Evolutionary conservation across 2,329 filamentous ascomycete species (phyloP), one percentile per base, ranked within the genome.

Genomic region (Biscogniauxia sp.): DNA sequence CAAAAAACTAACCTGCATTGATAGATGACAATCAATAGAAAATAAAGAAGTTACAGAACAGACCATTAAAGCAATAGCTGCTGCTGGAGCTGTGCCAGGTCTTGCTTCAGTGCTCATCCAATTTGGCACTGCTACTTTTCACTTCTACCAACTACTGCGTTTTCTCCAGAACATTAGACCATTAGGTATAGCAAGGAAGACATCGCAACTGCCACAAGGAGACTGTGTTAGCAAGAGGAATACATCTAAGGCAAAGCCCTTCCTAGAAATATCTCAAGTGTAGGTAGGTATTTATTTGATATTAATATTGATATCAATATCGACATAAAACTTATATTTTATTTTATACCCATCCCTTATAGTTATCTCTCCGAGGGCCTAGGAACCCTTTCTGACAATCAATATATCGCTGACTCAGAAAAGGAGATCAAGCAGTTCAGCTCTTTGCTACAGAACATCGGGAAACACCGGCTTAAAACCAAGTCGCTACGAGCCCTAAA

Each of bases 121-220:
- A 53, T 56, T 63, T n/a, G 49, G 56, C 19, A 59, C 56, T 53
- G 54, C 59, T 53, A 57, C 61, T 1, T 56, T 61, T 25, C 58
- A 63, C 26, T 63, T 61, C 45, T 63, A 61, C 45, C 54, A 59
- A 25, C 59, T 61, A 57, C 53, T 61, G 8, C 54, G 54, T 51
- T 51, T 51, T 50, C 45, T 59, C 20, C 53, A 61, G 11, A 63
- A 59, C n/a, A n/a, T n/a, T n/a, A n/a, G 26, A 59, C 59, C 37
- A 61, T 63, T 19, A 61, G 59, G 11, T 13, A 58, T 45, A 56
- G 61, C 9, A 45, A 57, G 26, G 49, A 57, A 11, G 54, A 61
- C 19, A 56, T 61, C 8, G 53, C 23, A 2, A 59, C 59, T 13
- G 59, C 56, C 37, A 2, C 20, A 4, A 53, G 13, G 56, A 55